Percentiles rank a stretch among this genome's conserved stretches.
phyloP scores from a whole-genome alignment of 1,139 yeast genomes.

The Magnusiomyces sp. region DNA sequence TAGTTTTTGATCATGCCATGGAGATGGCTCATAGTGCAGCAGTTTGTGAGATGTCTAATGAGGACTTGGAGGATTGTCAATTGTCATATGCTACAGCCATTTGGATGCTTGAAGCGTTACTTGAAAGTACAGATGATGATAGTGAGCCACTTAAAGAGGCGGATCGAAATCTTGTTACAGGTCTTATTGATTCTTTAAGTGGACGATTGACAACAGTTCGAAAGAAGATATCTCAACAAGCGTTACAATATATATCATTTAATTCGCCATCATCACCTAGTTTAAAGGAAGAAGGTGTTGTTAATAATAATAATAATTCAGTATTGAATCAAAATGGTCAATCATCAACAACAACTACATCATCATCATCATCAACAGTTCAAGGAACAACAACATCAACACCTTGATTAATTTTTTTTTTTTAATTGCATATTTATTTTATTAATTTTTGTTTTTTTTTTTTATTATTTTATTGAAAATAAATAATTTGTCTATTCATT shows the following conservation, averaged over 20 bases:
- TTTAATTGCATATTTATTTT: neutral
- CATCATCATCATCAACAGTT: neutral
- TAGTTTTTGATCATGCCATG: conserved; percentile 84
- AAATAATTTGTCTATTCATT: neutral
- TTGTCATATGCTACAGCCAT: conserved; percentile 82
- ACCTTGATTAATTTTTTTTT: too few relatives aligned
- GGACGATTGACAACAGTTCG: conserved; percentile 26
- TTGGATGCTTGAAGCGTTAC: conserved; percentile 88
- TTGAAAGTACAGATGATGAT: conserved; percentile 35
- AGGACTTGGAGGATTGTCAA: conserved; percentile 73
- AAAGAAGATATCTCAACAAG: conserved; percentile 19
- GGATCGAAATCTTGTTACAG: conserved; percentile 67
- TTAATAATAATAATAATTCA: too few relatives aligned
- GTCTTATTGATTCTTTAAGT: conserved; percentile 35
- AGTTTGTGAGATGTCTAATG: conserved; percentile 69
- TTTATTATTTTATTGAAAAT: neutral
- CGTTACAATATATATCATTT: too few relatives aligned
- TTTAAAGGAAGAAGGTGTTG: too few relatives aligned
- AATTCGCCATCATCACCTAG: too few relatives aligned
- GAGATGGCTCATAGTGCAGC: conserved; percentile 92
- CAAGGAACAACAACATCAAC: neutral
- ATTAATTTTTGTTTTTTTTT: neutral
- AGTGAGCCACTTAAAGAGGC: conserved; percentile 48
- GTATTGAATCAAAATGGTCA: too few relatives aligned
- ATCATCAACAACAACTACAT: conserved; percentile 1